phyloP scores from a whole-genome alignment of 78 protist species.

The Monosiga brevicollis region DNA sequence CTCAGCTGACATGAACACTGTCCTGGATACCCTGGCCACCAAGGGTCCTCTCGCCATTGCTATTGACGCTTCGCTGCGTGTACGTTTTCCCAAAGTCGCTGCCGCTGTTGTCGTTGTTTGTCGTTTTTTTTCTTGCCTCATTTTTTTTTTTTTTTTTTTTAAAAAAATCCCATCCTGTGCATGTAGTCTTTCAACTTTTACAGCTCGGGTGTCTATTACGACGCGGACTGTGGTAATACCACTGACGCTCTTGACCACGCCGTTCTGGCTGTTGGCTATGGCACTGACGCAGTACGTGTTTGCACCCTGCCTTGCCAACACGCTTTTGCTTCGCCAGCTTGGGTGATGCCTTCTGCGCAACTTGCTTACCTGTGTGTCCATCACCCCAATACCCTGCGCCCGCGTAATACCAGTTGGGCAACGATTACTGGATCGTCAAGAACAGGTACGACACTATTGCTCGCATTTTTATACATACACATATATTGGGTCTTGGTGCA shows the following conservation, averaged over 20 bases:
- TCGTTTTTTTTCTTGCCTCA: no score
- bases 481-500: no score
- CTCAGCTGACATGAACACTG: not conserved
- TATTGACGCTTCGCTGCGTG: constrained; percentile 31
- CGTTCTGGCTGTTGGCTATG: not conserved
- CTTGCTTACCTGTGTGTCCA: no score
- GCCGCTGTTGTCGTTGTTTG: no score
- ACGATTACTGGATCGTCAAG: not conserved
- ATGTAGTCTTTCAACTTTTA: not conserved
- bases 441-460: not conserved
- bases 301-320: no score
- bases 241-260: not conserved
- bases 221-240: not conserved
- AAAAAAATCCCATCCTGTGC: no score
- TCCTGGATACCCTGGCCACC: not conserved
- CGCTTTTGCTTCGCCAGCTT: no score
- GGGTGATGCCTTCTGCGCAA: no score
- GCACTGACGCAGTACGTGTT: no score
- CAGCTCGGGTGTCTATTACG: not conserved
- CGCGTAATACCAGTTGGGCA: no score
- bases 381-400: no score
- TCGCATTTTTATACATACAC: not conserved
- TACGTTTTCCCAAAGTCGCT: not conserved
- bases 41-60: constrained; percentile 49
- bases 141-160: no score